These are phyloP conservation scores for Nakazawaea laoshanensis DNA, from an alignment of 805 yeast species.

Conservation along the genomic window DNA sequence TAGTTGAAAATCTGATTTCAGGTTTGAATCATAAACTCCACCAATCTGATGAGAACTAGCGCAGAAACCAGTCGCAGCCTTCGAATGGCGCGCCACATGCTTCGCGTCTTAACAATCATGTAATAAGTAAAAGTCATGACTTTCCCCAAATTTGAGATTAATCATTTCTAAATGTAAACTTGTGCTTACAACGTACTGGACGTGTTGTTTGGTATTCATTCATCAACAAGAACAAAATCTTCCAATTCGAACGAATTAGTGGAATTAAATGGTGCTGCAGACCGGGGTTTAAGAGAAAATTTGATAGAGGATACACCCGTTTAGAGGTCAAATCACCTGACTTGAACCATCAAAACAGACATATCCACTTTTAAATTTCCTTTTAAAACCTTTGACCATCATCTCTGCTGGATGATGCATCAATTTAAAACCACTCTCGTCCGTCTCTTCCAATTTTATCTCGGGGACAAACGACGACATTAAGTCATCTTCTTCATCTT, in stretches of 20 bases:
- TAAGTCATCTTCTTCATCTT: constrained; percentile 12
- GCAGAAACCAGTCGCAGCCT: constrained; percentile 11
- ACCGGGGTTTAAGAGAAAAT: too few relatives aligned
- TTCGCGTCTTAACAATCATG: constrained; percentile 22
- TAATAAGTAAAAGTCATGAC: too few relatives aligned
- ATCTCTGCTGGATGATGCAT: constrained; percentile 34
- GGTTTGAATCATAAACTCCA: too few relatives aligned
- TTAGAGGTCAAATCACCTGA: too few relatives aligned
- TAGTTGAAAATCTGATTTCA: too few relatives aligned
- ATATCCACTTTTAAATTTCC: too few relatives aligned
- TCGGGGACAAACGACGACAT: constrained; percentile 3
- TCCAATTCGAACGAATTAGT: constrained; percentile 24
- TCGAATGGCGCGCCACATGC: constrained; percentile 20
- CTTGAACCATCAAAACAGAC: too few relatives aligned
- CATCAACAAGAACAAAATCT: constrained; percentile 15
- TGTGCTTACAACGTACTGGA: background rate
- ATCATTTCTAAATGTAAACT: too few relatives aligned
- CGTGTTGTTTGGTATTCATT: background rate
- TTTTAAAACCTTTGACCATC: too few relatives aligned
- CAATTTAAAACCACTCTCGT: constrained; percentile 25
- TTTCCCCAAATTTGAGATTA: background rate
- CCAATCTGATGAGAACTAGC: too few relatives aligned
- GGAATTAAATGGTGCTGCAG: constrained; percentile 31
- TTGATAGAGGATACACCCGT: too few relatives aligned
- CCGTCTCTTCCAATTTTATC: constrained; percentile 15